A percentile compares a stretch with the other conserved stretches of the same genome.
Evolutionary conservation across 805 yeast genomes (phyloP).

Genomic region (Myxozyma kluyveri): DNA sequence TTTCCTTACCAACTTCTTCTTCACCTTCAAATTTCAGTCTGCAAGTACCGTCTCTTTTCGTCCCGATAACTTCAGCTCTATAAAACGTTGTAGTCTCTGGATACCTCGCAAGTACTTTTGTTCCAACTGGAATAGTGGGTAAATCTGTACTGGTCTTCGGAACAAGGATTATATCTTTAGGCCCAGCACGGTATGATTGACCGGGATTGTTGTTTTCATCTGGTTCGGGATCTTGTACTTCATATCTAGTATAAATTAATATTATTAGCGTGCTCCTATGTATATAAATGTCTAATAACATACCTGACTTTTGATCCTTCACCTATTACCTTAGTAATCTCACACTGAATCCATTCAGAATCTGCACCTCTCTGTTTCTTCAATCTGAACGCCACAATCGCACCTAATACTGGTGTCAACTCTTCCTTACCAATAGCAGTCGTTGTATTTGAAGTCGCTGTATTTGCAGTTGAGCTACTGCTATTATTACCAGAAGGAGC

Average conservation of each 20-base stretch:
- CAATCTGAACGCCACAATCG: constrained; percentile 86
- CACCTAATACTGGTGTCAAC: constrained; percentile 45
- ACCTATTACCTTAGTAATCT: constrained; percentile 69
- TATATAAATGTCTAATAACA: constrained; percentile 7
- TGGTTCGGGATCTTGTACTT: constrained; percentile 97
- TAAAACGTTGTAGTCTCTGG: constrained; percentile 98
- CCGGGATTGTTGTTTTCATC: constrained; percentile 90
- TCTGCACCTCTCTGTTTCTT: constrained; percentile 60
- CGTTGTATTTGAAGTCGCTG: too few species aligned
- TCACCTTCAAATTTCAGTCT: constrained; percentile 90
- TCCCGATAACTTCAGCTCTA: constrained; percentile 85
- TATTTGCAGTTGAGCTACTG: too few species aligned
- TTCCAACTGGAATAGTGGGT: constrained; percentile 64
- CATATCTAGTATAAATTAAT: constrained; percentile 49
- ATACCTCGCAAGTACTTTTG: constrained; percentile 85
- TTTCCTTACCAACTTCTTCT: constrained; percentile 92
- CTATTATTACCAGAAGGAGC: too few species aligned
- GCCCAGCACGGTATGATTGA: constrained; percentile 74
- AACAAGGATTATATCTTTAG: constrained; percentile 74
- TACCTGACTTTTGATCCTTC: constrained; percentile 54
- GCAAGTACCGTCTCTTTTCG: constrained; percentile 71
- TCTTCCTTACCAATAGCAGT: too few species aligned
- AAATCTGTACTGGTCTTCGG: constrained; percentile 51
- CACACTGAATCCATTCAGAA: constrained; percentile 95
- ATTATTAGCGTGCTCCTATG: constrained; percentile 16